A percentile compares a stretch with the other conserved stretches of the same genome.
These are phyloP conservation scores for Suillus cothurnatus DNA, from an alignment of 768 basidiomycete species.

Conservation along the genomic window DNA sequence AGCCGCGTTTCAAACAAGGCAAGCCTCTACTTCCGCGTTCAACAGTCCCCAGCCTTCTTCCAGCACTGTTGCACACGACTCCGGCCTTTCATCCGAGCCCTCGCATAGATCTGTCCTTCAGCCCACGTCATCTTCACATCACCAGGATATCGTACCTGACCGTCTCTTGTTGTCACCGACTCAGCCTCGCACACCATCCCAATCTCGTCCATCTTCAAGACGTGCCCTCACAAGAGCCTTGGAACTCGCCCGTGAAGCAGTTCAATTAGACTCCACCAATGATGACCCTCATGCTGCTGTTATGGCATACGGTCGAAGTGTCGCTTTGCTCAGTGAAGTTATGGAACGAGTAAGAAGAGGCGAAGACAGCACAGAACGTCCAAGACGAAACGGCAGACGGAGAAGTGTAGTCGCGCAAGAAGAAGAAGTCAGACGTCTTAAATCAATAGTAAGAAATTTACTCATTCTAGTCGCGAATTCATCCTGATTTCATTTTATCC, in stretches of 20 bases:
- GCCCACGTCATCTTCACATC: constrained; percentile 24
- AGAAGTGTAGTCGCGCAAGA: constrained; percentile 87
- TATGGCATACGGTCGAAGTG: constrained; percentile 85
- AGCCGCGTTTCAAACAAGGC: constrained; percentile 58
- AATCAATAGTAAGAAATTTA: constrained; percentile 73
- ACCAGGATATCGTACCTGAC: constrained; percentile 45
- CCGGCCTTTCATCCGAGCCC: constrained; percentile 59
- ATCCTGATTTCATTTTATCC: neutral
- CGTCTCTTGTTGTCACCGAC: constrained; percentile 46
- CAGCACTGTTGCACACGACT: constrained; percentile 30
- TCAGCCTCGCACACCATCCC: constrained; percentile 44
- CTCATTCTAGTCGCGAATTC: constrained; percentile 7
- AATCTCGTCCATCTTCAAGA: constrained; percentile 71
- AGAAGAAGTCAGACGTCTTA: constrained; percentile 84
- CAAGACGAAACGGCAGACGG: constrained; percentile 60
- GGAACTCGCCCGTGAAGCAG: constrained; percentile 88
- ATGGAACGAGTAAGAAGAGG: constrained; percentile 90
- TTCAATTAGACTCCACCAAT: constrained; percentile 83
- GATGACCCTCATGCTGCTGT: constrained; percentile 89
- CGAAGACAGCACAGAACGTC: constrained; percentile 76
- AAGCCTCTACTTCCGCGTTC: constrained; percentile 29
- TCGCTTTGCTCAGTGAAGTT: constrained; percentile 84
- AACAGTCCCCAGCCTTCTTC: constrained; percentile 30
- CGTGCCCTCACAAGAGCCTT: constrained; percentile 84
- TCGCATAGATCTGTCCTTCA: constrained; percentile 55